phyloP scores from a whole-genome alignment of 345 rosid genomes.

The Cochlearia excelsa region DNA sequence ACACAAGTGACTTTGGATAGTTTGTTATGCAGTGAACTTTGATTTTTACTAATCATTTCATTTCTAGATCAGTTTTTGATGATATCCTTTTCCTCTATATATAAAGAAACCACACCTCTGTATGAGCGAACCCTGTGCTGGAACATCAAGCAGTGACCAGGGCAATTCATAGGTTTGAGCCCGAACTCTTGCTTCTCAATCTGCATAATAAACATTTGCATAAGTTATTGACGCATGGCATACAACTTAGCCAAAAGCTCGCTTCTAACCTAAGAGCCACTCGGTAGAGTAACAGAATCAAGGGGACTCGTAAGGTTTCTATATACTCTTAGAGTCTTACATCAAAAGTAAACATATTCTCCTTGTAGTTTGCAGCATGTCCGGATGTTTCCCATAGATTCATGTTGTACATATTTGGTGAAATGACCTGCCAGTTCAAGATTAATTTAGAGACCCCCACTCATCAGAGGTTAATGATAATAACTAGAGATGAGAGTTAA shows the following conservation, averaged over 20 bases:
- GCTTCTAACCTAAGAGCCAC: conserved; percentile 1
- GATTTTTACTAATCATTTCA: neutral
- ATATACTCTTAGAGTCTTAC: conserved; percentile 38
- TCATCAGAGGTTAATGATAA: conserved; percentile 10
- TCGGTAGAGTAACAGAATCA: conserved; percentile 16
- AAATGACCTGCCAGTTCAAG: conserved; percentile 60
- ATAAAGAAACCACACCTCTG: conserved; percentile 48
- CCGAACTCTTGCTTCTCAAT: conserved; percentile 95
- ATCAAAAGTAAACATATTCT: conserved; percentile 93
- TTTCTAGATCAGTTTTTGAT: conserved; percentile 6
- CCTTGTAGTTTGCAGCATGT: conserved; percentile 94
- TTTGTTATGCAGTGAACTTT: conserved; percentile 3
- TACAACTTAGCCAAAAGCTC: conserved; percentile 9
- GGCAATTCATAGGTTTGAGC: conserved; percentile 97
- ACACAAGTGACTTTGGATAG: conserved; percentile 12
- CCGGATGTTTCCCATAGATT: conserved; percentile 96
- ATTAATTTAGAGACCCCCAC: conserved; percentile 18
- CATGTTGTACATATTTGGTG: conserved; percentile 95
- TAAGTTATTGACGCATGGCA: conserved; percentile 7
- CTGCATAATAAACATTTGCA: conserved; percentile 39
- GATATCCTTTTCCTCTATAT: conserved; percentile 12
- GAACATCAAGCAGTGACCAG: conserved; percentile 97
- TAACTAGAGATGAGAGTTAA: conserved; percentile 3
- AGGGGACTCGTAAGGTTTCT: conserved; percentile 11
- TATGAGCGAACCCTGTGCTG: conserved; percentile 84